Evolutionary conservation across 2,329 filamentous ascomycete genomes (phyloP).

Genomic region (Ophiostoma perfectum): DNA sequence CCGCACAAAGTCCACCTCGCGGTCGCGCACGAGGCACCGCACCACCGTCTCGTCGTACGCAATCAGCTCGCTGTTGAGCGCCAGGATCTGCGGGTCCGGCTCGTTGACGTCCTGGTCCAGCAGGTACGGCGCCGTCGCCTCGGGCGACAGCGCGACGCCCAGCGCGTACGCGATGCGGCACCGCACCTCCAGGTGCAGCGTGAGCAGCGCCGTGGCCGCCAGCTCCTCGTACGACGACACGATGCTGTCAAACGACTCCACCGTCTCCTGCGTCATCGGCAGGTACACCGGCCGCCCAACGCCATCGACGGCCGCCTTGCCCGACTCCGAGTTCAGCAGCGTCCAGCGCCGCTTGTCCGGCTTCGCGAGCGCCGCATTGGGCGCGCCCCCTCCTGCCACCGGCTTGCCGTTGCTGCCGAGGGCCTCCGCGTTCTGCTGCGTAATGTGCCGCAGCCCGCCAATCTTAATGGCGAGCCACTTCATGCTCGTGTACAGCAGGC

Average conservation of each 20-base stretch:
- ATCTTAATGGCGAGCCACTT: slow-evolving; percentile 91
- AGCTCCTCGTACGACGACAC: slow-evolving; percentile 77
- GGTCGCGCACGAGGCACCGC: slow-evolving; percentile 59
- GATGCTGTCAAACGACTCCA: slow-evolving; percentile 80
- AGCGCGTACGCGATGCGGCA: slow-evolving; percentile 81
- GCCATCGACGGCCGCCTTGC: slow-evolving; percentile 50
- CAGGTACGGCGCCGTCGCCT: slow-evolving; percentile 52
- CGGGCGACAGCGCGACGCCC: slow-evolving; percentile 54
- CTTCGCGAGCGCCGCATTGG: slow-evolving; percentile 29
- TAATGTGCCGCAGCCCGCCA: slow-evolving; percentile 74
- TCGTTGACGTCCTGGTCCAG: slow-evolving; percentile 69
- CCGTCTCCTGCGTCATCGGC: slow-evolving; percentile 81
- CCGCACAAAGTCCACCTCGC: slow-evolving; percentile 70
- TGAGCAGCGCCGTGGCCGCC: slow-evolving; percentile 71
- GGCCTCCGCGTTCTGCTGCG: slow-evolving; percentile 63
- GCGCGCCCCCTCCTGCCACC: background rate
- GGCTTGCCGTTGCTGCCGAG: background rate
- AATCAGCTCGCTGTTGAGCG: slow-evolving; percentile 78
- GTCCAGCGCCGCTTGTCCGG: slow-evolving; percentile 73
- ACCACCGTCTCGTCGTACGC: slow-evolving; percentile 78
- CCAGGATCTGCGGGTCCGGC: slow-evolving; percentile 73
- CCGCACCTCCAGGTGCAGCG: slow-evolving; percentile 81
- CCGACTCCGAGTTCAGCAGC: slow-evolving; percentile 56
- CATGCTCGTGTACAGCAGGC: slow-evolving; percentile 92
- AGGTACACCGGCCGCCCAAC: slow-evolving; percentile 64